Percentiles rank a stretch among this genome's conserved stretches.
Evolutionary conservation across 768 basidiomycete species (phyloP).

Genomic region (Pisolithus microcarpus): DNA sequence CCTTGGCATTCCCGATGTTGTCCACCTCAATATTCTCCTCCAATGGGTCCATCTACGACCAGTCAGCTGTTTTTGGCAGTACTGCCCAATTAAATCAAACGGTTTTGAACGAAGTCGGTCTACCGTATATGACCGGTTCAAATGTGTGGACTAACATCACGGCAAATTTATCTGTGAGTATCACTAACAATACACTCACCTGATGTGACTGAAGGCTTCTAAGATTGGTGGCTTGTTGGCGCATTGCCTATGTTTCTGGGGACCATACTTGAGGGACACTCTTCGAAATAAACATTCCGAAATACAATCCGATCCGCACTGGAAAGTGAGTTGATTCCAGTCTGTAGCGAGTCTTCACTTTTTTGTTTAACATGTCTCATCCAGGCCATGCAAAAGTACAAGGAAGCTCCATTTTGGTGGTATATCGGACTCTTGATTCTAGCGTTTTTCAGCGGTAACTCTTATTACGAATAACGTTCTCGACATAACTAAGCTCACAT

Average conservation of each 20-base stretch:
- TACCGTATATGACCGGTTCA: constrained; percentile 45
- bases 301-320: constrained; percentile 52
- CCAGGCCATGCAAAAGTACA: constrained; percentile 51
- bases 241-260: constrained; percentile 53
- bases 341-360: neutral
- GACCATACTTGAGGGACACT: constrained; percentile 40
- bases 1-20: constrained; percentile 50
- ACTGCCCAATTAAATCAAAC: constrained; percentile 48
- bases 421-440: constrained; percentile 42
- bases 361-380: neutral
- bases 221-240: constrained; percentile 56
- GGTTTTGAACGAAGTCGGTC: constrained; percentile 42
- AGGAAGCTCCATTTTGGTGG: constrained; percentile 59
- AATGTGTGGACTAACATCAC: constrained; percentile 46
- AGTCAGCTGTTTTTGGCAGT: constrained; percentile 45
- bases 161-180: constrained; percentile 39
- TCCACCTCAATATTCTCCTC: constrained; percentile 50
- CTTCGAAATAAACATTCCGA: constrained; percentile 42
- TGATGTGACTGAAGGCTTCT: neutral
- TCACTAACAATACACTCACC: neutral
- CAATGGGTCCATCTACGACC: constrained; percentile 50
- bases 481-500: neutral
- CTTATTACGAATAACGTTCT: neutral
- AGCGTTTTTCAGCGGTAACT: constrained; percentile 49
- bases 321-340: constrained; percentile 28